A percentile compares a stretch with the other conserved stretches of the same genome.
Evolutionary conservation across 192 early-diverging fungal genomes (phyloP).

Genomic region (Umbelopsis vinacea): DNA sequence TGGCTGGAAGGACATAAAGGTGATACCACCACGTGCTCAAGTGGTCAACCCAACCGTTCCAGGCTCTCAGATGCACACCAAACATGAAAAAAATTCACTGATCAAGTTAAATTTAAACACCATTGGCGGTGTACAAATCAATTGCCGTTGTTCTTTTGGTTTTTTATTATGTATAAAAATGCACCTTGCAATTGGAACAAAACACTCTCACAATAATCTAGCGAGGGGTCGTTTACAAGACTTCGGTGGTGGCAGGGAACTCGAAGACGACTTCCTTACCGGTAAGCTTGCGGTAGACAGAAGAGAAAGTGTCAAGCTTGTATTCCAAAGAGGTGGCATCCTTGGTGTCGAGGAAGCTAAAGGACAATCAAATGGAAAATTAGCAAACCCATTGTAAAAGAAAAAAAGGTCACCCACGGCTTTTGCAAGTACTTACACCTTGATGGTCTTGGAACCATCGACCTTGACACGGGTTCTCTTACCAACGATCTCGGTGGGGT

Average conservation of each 20-base stretch:
- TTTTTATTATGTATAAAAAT: conserved; percentile 26
- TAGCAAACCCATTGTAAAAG: neutral
- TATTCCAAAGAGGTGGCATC: conserved; percentile 97
- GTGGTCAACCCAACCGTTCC: too few relatives aligned
- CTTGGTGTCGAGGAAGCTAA: conserved; percentile 95
- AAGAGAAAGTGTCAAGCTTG: conserved; percentile 98
- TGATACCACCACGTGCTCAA: too few relatives aligned
- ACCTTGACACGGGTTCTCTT: conserved; percentile 97
- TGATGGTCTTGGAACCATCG: conserved; percentile 93
- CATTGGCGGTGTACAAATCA: conserved; percentile 19
- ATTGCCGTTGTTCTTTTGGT: conserved; percentile 25
- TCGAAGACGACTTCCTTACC: conserved; percentile 99
- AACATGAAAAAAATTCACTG: too few relatives aligned
- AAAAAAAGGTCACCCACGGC: too few relatives aligned
- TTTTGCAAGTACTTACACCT: conserved; percentile 74
- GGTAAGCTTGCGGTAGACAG: conserved; percentile 94
- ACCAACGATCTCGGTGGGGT: conserved; percentile 99
- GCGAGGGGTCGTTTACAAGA: conserved; percentile 29
- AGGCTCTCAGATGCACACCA: too few relatives aligned
- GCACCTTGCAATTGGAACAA: conserved; percentile 24
- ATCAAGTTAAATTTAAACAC: neutral
- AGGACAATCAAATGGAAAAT: neutral
- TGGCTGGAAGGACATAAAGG: too few relatives aligned
- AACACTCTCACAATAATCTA: conserved; percentile 22
- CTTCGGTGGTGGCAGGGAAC: conserved; percentile 71